Conservation (phyloP, 2,329 filamentous ascomycete genomes). For the Lachnellula hyalina region DNA sequence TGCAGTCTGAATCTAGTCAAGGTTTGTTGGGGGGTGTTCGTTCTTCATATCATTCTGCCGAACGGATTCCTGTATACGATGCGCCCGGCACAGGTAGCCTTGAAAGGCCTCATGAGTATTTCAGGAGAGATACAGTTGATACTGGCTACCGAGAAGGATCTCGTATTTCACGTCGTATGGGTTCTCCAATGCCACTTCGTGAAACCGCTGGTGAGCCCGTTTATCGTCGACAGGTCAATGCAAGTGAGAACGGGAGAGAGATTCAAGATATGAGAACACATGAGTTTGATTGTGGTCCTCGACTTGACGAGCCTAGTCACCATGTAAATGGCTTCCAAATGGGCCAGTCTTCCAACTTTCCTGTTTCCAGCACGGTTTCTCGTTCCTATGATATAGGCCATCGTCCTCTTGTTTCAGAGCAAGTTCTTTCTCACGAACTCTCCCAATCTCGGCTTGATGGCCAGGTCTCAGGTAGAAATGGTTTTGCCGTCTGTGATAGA, state of each 20-base stretch:
- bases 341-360: slow-evolving; percentile 16
- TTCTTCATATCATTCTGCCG: slow-evolving; percentile 14
- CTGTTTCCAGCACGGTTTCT: slow-evolving; percentile 19
- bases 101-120: slow-evolving; percentile 11
- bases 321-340: slow-evolving; percentile 12
- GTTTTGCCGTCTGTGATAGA: slow-evolving; percentile 20
- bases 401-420: slow-evolving; percentile 19
- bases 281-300: slow-evolving; percentile 16
- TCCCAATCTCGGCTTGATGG: slow-evolving; percentile 28
- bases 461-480: slow-evolving; percentile 14
- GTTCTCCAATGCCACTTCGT: slow-evolving; percentile 8
- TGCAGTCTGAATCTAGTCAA: slow-evolving; percentile 20
- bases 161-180: slow-evolving; percentile 10
- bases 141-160: slow-evolving; percentile 7
- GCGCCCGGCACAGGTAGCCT: slow-evolving; percentile 16
- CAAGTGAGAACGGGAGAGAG: slow-evolving; percentile 6
- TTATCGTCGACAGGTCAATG: slow-evolving; percentile 8
- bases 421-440: slow-evolving; percentile 25
- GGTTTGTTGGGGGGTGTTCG: slow-evolving; percentile 22
- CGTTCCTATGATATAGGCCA: slow-evolving; percentile 20
- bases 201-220: slow-evolving; percentile 10
- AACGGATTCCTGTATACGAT: slow-evolving; percentile 25
- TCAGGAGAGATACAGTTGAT: slow-evolving; percentile 15
- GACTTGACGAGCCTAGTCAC: slow-evolving; percentile 15
- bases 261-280: slow-evolving; percentile 3